These are phyloP conservation scores for Fomitiporia mediterranea DNA, from an alignment of 1,284 basidiomycete genomes.

Conservation along the genomic window DNA sequence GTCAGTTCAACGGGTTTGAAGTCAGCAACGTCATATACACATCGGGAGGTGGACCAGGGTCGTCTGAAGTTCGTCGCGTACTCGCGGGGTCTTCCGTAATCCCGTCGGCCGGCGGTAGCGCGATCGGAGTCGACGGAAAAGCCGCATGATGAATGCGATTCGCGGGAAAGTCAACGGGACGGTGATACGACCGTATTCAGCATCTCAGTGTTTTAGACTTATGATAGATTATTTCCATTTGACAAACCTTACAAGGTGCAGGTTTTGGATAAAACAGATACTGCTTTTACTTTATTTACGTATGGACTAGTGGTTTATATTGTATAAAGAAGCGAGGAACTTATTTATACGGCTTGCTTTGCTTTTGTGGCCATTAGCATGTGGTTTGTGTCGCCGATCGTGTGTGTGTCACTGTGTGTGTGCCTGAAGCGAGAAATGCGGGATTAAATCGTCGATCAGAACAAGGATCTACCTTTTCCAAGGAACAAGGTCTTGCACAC, in stretches of 20 bases:
- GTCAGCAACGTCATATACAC: constrained; percentile 64
- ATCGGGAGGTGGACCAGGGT: constrained; percentile 38
- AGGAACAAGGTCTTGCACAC: constrained; percentile 8
- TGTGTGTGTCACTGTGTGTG: not conserved
- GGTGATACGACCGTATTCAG: not conserved
- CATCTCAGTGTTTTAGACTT: not conserved
- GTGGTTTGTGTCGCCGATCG: not conserved
- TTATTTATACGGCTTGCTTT: not conserved
- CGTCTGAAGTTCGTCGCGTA: constrained; percentile 29
- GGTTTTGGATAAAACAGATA: not conserved
- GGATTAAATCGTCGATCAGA: constrained; percentile 7
- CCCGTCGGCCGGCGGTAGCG: not conserved
- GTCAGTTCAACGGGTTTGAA: constrained; percentile 83
- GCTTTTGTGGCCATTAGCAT: not conserved
- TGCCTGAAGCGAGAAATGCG: constrained; percentile 6
- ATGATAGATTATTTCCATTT: not conserved
- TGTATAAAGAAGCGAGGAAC: not conserved
- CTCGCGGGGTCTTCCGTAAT: constrained; percentile 6
- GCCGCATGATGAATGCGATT: not conserved
- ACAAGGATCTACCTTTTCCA: not conserved
- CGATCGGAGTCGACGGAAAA: not conserved
- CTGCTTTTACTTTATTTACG: not conserved
- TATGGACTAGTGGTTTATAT: not conserved
- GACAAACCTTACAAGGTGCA: not conserved
- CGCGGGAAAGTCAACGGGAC: not conserved